These are phyloP conservation scores for Backusella circina DNA, from an alignment of 192 early-diverging fungal species.

Conservation along the genomic window DNA sequence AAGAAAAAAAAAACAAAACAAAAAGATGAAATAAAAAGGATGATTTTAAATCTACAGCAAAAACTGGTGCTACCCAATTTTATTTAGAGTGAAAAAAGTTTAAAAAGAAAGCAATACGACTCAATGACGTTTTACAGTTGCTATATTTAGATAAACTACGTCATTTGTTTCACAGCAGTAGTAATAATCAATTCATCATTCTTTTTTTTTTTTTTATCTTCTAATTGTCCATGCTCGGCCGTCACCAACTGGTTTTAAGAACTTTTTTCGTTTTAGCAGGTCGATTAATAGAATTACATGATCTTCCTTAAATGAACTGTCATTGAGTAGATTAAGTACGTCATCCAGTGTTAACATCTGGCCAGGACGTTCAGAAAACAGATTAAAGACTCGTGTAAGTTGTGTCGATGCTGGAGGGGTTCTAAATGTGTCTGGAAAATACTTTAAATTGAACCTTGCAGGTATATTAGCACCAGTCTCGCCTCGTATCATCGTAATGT, in stretches of 20 bases:
- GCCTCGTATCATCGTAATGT: neutral
- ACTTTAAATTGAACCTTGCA: neutral
- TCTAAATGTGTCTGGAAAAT: conserved; percentile 1
- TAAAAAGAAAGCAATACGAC: neutral
- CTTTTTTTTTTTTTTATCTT: neutral
- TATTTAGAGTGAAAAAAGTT: neutral
- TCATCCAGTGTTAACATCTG: neutral
- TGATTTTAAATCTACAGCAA: neutral
- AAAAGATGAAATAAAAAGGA: neutral
- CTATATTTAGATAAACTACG: neutral
- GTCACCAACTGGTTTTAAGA: neutral
- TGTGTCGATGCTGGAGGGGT: neutral
- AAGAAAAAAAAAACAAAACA: neutral
- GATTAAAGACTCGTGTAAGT: conserved; percentile 1
- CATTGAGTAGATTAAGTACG: neutral
- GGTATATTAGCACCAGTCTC: neutral
- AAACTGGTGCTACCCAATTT: neutral
- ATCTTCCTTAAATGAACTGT: neutral
- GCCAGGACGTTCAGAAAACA: conserved; percentile 5
- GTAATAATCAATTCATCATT: conserved; percentile 1
- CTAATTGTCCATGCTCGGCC: conserved; percentile 9
- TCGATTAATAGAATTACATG: neutral
- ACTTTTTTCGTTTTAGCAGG: neutral
- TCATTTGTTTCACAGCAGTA: neutral
- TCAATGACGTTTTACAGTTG: neutral